Evolutionary conservation across 73 alveolate species (phyloP).

Genomic region (Loxodes magnus): DNA sequence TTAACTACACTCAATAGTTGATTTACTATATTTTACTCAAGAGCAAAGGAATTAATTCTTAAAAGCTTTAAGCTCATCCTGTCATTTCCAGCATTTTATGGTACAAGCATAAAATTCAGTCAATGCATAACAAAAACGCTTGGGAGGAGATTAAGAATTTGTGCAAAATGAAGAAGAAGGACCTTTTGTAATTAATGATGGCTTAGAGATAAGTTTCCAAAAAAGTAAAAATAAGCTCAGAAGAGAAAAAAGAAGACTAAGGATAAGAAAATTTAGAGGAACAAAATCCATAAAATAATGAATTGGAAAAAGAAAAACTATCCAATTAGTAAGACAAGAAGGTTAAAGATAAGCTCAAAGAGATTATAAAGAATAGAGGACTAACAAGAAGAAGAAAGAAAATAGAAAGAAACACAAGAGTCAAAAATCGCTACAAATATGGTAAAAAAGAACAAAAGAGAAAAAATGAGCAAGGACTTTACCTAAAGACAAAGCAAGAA

Average conservation of each 20-base stretch:
- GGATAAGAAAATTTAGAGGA: background rate
- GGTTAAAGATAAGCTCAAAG: background rate
- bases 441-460: conserved; percentile 1
- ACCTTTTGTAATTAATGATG: background rate
- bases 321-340: background rate
- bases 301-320: background rate
- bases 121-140: no score
- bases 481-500: background rate
- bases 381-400: conserved; percentile 3
- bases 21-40: background rate
- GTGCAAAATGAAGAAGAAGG: conserved; percentile 8
- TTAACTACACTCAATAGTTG: background rate
- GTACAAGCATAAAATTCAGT: no score
- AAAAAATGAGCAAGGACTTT: background rate
- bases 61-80: background rate
- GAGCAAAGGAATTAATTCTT: background rate
- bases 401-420: conserved; percentile 10
- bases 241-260: background rate
- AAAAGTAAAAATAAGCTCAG: background rate
- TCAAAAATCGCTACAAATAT: conserved; percentile 4
- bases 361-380: conserved; percentile 4
- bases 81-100: background rate
- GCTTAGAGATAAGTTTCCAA: background rate
- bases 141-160: no score
- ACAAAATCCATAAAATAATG: background rate